phyloP scores from a whole-genome alignment of 2,329 filamentous ascomycete species.

The Venturia nashicola region DNA sequence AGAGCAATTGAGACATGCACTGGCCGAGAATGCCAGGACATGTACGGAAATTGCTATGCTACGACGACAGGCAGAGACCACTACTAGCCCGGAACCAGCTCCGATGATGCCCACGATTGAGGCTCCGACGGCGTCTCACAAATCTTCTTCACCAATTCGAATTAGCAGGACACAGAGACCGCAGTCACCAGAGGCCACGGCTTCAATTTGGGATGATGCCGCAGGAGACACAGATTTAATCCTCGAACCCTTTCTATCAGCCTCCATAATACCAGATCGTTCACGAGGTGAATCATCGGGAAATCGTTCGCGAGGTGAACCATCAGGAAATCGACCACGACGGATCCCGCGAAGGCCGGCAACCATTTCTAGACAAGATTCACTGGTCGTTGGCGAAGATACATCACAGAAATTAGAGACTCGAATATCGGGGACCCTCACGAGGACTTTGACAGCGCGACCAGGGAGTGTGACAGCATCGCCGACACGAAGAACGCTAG shows the following conservation, averaged over 20 bases:
- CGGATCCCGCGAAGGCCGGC: neutral
- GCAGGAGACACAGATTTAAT: neutral
- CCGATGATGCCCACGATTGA: neutral
- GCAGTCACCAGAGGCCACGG: neutral
- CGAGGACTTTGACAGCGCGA: neutral
- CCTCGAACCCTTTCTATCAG: neutral
- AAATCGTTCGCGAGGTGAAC: neutral
- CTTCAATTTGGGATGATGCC: slow-evolving; percentile 1
- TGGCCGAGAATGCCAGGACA: slow-evolving; percentile 6
- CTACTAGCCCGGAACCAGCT: neutral
- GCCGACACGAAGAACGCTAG: neutral
- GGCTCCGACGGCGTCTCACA: neutral
- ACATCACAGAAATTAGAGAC: neutral
- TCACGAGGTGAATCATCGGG: neutral
- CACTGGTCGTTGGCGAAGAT: neutral
- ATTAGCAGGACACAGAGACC: neutral
- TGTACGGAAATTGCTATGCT: slow-evolving; percentile 6
- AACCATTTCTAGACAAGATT: slow-evolving; percentile 3
- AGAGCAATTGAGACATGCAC: slow-evolving; percentile 18
- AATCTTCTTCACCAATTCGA: neutral
- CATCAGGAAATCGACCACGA: neutral
- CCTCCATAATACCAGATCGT: neutral
- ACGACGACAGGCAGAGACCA: neutral
- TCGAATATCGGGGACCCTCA: neutral
- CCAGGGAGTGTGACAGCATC: neutral